phyloP scores from a whole-genome alignment of 805 yeast species.

The Priceomyces castillae region DNA sequence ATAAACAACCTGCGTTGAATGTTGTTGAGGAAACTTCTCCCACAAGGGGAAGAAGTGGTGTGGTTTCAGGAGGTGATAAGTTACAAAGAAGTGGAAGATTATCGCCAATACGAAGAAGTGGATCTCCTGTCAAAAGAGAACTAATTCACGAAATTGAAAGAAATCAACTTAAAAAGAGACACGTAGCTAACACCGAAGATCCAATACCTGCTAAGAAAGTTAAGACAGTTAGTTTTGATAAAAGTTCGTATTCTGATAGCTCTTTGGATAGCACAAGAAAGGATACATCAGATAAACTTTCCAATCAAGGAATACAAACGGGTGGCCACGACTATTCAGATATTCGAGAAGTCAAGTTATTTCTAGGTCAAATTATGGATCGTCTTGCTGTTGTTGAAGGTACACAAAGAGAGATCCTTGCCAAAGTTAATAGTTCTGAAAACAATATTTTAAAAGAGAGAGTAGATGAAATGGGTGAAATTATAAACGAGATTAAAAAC shows the following conservation, averaged over 20 bases:
- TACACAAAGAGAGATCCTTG: conserved; percentile 3
- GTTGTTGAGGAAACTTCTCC: neutral
- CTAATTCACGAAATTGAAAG: conserved; percentile 29
- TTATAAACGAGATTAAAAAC: neutral
- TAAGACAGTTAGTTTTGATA: conserved; percentile 8
- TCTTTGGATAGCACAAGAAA: no score
- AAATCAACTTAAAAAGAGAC: conserved; percentile 16
- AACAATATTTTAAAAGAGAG: neutral
- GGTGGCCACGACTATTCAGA: neutral
- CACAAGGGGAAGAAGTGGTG: neutral
- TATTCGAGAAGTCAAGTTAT: conserved; percentile 1
- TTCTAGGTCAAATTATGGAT: conserved; percentile 3
- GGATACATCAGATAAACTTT: neutral
- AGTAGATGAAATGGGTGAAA: neutral
- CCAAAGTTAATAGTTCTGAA: neutral
- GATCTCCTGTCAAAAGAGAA: conserved; percentile 34
- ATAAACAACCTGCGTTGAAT: neutral
- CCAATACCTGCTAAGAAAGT: neutral
- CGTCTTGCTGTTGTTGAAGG: conserved; percentile 8
- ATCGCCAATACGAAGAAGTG: conserved; percentile 30
- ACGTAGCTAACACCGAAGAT: conserved; percentile 9
- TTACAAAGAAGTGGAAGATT: conserved; percentile 2
- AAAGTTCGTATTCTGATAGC: neutral
- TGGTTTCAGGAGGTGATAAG: neutral
- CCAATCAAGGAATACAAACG: neutral